These are phyloP conservation scores for Alloteropsis semialata DNA, from an alignment of 176 grass and related monocot species.

Conservation along the genomic window DNA sequence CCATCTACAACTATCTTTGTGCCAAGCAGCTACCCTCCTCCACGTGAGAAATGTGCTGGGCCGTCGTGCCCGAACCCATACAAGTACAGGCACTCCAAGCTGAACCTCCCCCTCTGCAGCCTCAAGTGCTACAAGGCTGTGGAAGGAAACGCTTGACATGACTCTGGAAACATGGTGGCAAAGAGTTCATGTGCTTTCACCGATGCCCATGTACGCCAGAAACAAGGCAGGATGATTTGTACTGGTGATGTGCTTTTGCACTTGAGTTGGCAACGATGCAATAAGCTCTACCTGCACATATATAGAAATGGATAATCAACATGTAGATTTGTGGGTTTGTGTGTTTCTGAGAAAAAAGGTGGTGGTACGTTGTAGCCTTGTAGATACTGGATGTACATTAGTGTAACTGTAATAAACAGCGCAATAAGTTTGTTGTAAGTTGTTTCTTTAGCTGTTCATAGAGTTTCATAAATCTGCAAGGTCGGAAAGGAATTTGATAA, in stretches of 20 bases:
- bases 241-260: not conserved
- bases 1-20: not conserved
- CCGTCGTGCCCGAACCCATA: conserved; percentile 52
- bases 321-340: conserved; percentile 7
- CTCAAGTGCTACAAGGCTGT: conserved; percentile 68
- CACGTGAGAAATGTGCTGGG: conserved; percentile 66
- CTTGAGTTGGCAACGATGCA: not conserved
- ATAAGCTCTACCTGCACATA: not conserved
- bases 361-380: not conserved
- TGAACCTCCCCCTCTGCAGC: conserved; percentile 80
- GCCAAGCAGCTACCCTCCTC: conserved; percentile 61
- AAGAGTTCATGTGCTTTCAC: not conserved
- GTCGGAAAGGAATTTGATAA: not conserved
- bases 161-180: not conserved
- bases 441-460: not conserved
- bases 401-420: not conserved
- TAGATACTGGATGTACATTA: not conserved
- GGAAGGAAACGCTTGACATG: conserved; percentile 26
- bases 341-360: not conserved
- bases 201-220: not conserved
- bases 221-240: not conserved
- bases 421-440: not conserved
- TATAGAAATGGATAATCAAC: not conserved
- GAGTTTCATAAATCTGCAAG: not conserved
- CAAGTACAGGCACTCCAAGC: conserved; percentile 70